Conservation (phyloP, 352 stramenopile species). For the Phytopythium oedochilum region DNA sequence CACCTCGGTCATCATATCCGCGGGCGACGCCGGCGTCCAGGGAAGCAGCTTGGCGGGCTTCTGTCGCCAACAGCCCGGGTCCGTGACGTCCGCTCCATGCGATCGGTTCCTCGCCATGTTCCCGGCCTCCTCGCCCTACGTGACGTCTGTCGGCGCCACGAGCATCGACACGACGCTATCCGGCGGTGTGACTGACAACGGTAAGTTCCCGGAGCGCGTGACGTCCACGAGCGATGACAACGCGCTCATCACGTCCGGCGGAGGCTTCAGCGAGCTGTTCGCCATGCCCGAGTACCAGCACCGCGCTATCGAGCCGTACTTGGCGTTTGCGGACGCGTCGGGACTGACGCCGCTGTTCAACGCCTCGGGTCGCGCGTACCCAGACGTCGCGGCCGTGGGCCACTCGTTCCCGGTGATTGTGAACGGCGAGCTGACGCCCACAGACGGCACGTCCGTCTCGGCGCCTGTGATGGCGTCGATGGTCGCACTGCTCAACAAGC, state of each 20-base stretch:
- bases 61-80: conserved; percentile 34
- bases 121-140: conserved; percentile 67
- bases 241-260: conserved; percentile 71
- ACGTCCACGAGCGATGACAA: conserved; percentile 31
- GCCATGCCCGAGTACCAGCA: conserved; percentile 43
- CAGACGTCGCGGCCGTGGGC: conserved; percentile 60
- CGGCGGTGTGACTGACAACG: conserved; percentile 5
- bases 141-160: conserved; percentile 63
- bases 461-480: conserved; percentile 65
- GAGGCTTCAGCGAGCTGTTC: conserved; percentile 61
- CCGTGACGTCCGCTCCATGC: not conserved
- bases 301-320: conserved; percentile 29
- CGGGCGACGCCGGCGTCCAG: conserved; percentile 56
- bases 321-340: conserved; percentile 17
- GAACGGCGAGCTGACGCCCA: conserved; percentile 43
- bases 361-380: conserved; percentile 40
- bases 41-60: conserved; percentile 45
- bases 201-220: conserved; percentile 44
- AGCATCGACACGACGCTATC: conserved; percentile 17
- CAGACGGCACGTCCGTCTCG: conserved; percentile 71
- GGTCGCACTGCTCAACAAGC: conserved; percentile 51
- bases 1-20: conserved; percentile 63
- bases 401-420: conserved; percentile 59
- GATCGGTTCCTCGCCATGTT: conserved; percentile 60
- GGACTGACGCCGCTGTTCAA: conserved; percentile 33